Evolutionary conservation across 371 early-diverging fungal genomes (phyloP), one percentile per base, ranked within the genome.

Genomic region (Batkoa obscura): DNA sequence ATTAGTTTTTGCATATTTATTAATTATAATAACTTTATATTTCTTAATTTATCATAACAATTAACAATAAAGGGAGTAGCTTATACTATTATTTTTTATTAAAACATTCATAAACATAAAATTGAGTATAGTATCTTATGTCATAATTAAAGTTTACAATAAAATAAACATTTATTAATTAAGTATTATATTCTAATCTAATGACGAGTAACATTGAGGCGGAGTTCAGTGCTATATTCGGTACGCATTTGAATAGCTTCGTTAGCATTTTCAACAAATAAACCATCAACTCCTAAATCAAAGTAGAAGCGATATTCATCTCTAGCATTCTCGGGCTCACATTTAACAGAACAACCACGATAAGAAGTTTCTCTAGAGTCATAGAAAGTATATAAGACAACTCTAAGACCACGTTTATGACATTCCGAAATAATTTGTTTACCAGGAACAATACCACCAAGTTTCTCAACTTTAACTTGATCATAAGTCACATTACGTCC

Each of bases 321-420:
- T 0, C 37, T 15, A 5, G 55, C 35, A 23, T 59, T 37, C 1
- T 38, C 51, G 15, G 15, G 8, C 5, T 34, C 4, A 34, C 55
- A 54, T 15, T 43, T 43, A 2, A 39, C 33, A 9, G 35, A 3
- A 34, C 56, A 55, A 1, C 56, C 56, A 2, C 17, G 34, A 1
- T 45, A n/a, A n/a, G 56, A 45, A 4, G 10, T 9, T 36, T 58
- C 58, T 12, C 50, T 62, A 51, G 67, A 65, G 58, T 69, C 70
- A 54, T 70, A 68, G 47, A 69, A 67, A 0, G 72, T 71, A 37
- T 70, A 71, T 0, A 63, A 58, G 0, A 68, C 61, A 1, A 70
- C 32, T 2, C 58, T 50, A 55, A 71, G 53, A 10, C 61, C 59
- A 2, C 64, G 58, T 30, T 15, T 45, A 30, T 71, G 72, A 33